Base-by-base conservation (phyloP, 1,284 basidiomycete species). In the Caloboletus firmus region DNA sequence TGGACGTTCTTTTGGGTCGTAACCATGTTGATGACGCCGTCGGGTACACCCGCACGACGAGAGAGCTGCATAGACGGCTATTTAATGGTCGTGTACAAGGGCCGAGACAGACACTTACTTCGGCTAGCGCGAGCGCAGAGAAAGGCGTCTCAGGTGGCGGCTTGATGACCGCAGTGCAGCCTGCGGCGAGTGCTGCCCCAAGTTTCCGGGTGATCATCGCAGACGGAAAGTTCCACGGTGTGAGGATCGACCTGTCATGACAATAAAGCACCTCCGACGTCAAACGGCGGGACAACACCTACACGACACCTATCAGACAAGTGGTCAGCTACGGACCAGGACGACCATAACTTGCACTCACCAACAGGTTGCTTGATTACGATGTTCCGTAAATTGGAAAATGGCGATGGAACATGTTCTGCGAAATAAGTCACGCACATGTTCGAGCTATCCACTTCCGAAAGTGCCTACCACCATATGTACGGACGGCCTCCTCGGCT, bases 331-430 rank as follows among this genome's bases (percentile, higher is more conserved):
- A 41, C 17, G 22, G 24, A 32, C 20, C 28, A 26, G 22, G 10
- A 48, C 40, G 7, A 42, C 20, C 26, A 30, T 12, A 26, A 24
- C 5, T 41, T 37, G n/a, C 9, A 71, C 80, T 61, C 61, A 86
- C 95, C 95, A 57, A 97, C 76, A 7, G 95, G 95, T 72, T 99
- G 95, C 74, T 95, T 95, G 63, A 98, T 87, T n/a, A 93, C 89
- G 18, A 98, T 74, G 68, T 96, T 96, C 49, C 95, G 85, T 12
- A 88, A 74, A 46, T 82, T 82, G 1, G 85, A 78, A 34, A 89
- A 72, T 0, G 91, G 74, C 9, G 89, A 89, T 4, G 96, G 95
- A 31, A 98, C 85, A 11, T 90, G 85, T 73, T 96, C 92, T 83
- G 60, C 18, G 34, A 52, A 43, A 37, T 20, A 36, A 43, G 30